Conservation (phyloP, 192 early-diverging fungal species). For the Chytriomyces sp. region DNA sequence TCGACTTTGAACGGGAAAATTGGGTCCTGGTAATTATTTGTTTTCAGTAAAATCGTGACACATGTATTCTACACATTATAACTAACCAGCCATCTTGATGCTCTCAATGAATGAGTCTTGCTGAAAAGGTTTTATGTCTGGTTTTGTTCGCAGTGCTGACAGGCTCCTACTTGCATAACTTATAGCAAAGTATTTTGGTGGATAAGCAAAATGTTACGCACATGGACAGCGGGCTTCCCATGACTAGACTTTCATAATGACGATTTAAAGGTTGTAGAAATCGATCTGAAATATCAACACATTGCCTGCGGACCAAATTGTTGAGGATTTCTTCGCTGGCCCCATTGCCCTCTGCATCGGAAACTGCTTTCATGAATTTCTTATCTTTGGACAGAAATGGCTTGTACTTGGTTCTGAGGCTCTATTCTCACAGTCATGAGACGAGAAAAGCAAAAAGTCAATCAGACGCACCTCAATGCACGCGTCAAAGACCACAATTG, state of each 20-base stretch:
- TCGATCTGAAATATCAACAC: conserved; percentile 89
- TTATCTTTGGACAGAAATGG: conserved; percentile 82
- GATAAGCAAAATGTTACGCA: conserved; percentile 26
- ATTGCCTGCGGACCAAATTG: conserved; percentile 90
- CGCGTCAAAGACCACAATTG: conserved; percentile 38
- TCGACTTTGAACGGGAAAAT: conserved; percentile 54
- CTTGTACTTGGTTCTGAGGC: conserved; percentile 67
- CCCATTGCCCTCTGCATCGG: conserved; percentile 70
- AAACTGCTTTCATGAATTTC: conserved; percentile 64
- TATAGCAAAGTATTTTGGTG: conserved; percentile 4
- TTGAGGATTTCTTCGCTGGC: conserved; percentile 73
- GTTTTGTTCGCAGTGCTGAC: conserved; percentile 48
- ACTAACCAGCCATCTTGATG: conserved; percentile 56
- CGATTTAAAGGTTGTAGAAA: conserved; percentile 95
- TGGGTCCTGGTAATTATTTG: conserved; percentile 30
- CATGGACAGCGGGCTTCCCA: conserved; percentile 62
- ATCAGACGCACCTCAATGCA: conserved; percentile 21
- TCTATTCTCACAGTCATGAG: not conserved
- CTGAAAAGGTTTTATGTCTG: conserved; percentile 75
- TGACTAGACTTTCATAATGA: conserved; percentile 87
- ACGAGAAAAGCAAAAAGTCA: not conserved
- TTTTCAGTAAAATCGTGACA: no score
- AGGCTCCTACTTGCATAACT: conserved; percentile 37
- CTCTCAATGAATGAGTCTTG: conserved; percentile 74
- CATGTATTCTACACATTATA: not conserved